Evolutionary conservation across 371 early-diverging fungal genomes (phyloP).

Genomic region (Rhizomucor pusillus): DNA sequence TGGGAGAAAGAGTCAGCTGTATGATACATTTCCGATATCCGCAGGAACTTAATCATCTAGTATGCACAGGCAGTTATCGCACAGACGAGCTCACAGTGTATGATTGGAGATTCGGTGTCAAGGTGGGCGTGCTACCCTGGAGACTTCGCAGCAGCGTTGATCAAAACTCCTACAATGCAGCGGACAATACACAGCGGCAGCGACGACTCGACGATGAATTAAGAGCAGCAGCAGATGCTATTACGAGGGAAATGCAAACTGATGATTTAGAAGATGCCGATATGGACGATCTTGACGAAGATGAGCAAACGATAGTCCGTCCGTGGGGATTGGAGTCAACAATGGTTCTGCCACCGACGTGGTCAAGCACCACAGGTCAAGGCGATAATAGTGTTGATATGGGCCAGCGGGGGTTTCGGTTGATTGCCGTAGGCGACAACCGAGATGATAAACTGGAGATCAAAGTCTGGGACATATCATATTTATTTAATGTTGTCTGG

Average conservation of each 20-base stretch:
- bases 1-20: conserved; percentile 35
- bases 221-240: too few species aligned
- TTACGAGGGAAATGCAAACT: conserved; percentile 4
- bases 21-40: conserved; percentile 41
- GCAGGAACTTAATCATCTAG: conserved; percentile 33
- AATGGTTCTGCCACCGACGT: conserved; percentile 35
- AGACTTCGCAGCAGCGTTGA: conserved; percentile 1
- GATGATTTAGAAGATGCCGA: conserved; percentile 10
- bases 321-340: conserved; percentile 48
- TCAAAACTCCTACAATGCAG: neutral
- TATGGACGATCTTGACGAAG: conserved; percentile 14
- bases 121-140: conserved; percentile 39
- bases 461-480: conserved; percentile 46
- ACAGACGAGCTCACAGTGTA: conserved; percentile 29
- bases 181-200: neutral
- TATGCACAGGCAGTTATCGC: conserved; percentile 31
- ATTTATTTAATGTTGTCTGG: conserved; percentile 27
- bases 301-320: conserved; percentile 17
- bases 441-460: conserved; percentile 32
- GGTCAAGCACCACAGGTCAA: conserved; percentile 9
- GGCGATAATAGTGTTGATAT: conserved; percentile 5
- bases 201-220: conserved; percentile 1
- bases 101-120: conserved; percentile 44
- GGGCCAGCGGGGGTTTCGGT: conserved; percentile 25
- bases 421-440: conserved; percentile 36